phyloP scores from a whole-genome alignment of 805 yeast genomes.

The Candida corydali region DNA sequence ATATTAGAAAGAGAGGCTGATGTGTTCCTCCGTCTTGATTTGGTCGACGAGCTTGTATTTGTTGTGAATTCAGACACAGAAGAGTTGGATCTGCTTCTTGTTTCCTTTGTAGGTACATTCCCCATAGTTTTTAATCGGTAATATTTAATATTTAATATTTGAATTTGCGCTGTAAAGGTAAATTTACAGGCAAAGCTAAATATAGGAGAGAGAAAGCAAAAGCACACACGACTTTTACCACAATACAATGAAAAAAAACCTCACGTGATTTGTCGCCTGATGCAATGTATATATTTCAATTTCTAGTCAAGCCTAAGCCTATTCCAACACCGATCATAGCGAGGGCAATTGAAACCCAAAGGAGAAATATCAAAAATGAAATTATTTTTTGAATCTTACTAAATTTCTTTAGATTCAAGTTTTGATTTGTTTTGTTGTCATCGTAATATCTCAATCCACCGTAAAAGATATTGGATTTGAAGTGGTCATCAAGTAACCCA shows the following conservation, averaged over 20 bases:
- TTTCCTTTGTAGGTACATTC: conserved; percentile 41
- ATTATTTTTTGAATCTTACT: conserved; percentile 25
- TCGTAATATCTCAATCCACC: conserved; percentile 15
- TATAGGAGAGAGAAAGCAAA: no score
- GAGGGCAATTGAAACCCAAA: conserved; percentile 29
- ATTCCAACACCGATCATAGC: conserved; percentile 40
- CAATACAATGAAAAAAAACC: no score
- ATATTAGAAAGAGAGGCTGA: conserved; percentile 7
- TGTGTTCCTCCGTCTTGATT: conserved; percentile 18
- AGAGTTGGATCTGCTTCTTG: conserved; percentile 26
- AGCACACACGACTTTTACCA: conserved; percentile 6
- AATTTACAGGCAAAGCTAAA: conserved; percentile 3
- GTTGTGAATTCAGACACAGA: conserved; percentile 9
- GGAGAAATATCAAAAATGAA: conserved; percentile 27
- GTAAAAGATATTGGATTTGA: conserved; percentile 11
- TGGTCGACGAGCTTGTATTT: conserved; percentile 3
- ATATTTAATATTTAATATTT: not conserved
- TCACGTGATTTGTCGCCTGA: not conserved
- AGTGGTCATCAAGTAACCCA: conserved; percentile 31
- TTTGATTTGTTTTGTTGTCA: conserved; percentile 1
- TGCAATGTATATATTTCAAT: not conserved
- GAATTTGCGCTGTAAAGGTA: conserved; percentile 1
- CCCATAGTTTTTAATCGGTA: conserved; percentile 26
- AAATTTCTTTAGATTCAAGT: conserved; percentile 12
- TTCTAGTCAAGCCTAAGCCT: conserved; percentile 21